A percentile compares a stretch with the other conserved stretches of the same genome.
Evolutionary conservation across 129 eudicot species (phyloP).

Genomic region (Erigeron canadensis): DNA sequence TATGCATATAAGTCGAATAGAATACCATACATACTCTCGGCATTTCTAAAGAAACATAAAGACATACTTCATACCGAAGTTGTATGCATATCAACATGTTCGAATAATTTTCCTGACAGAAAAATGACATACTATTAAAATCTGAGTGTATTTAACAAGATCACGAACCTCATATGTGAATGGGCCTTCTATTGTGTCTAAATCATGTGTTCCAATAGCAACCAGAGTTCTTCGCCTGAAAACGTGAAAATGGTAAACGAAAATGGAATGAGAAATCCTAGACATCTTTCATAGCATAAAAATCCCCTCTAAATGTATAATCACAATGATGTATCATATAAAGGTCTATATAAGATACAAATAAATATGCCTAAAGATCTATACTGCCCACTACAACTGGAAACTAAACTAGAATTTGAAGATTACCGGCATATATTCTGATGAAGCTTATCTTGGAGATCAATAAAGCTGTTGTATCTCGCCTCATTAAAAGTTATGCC

Average conservation of each 20-base stretch:
- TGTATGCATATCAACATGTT: background rate
- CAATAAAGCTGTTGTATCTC: conserved; percentile 93
- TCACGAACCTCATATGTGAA: conserved; percentile 87
- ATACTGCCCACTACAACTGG: background rate
- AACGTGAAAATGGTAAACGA: conserved; percentile 11
- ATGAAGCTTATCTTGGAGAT: conserved; percentile 94
- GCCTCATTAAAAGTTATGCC: conserved; percentile 84
- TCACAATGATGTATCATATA: background rate
- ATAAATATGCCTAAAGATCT: background rate
- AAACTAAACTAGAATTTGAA: background rate
- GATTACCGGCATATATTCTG: conserved; percentile 91
- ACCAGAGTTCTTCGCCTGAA: conserved; percentile 88
- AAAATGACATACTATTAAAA: background rate
- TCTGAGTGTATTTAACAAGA: conserved; percentile 19
- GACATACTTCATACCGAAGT: background rate
- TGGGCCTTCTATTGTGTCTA: conserved; percentile 87
- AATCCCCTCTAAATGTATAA: background rate
- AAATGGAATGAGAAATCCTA: background rate
- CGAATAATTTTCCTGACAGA: background rate
- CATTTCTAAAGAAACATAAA: background rate
- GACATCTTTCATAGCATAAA: no score
- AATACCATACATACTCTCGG: background rate
- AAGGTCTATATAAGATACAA: background rate
- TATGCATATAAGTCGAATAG: background rate
- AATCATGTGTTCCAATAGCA: conserved; percentile 96